A percentile compares a stretch with the other conserved stretches of the same genome.
Conservation (phyloP, 805 yeast species). For the Candida sanyiensis region DNA sequence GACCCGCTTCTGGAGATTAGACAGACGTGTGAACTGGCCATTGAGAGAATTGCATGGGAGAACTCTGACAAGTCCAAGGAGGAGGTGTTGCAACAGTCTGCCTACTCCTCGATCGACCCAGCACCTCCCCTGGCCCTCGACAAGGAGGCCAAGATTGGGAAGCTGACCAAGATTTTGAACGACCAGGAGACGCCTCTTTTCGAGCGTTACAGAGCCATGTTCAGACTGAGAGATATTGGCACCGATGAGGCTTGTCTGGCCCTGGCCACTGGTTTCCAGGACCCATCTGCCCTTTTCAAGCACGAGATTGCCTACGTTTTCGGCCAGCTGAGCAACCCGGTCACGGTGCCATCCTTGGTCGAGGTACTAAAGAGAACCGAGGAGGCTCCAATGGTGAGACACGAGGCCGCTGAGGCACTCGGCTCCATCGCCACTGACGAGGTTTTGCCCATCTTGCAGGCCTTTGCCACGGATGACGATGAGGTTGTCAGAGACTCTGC, state of each 20-base stretch:
- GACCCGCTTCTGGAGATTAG: slow-evolving; percentile 87
- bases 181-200: slow-evolving; percentile 76
- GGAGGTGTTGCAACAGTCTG: slow-evolving; percentile 69
- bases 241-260: slow-evolving; percentile 91
- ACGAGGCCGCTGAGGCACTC: slow-evolving; percentile 98
- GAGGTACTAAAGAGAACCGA: slow-evolving; percentile 68
- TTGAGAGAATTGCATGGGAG: slow-evolving; percentile 93
- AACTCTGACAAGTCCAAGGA: slow-evolving; percentile 56
- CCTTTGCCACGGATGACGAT: slow-evolving; percentile 74
- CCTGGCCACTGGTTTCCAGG: slow-evolving; percentile 82
- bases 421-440: slow-evolving; percentile 97
- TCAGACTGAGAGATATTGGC: slow-evolving; percentile 91
- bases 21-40: slow-evolving; percentile 96
- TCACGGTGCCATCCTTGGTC: slow-evolving; percentile 80
- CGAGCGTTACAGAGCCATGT: slow-evolving; percentile 97
- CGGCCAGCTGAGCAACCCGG: slow-evolving; percentile 94
- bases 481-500: slow-evolving; percentile 95
- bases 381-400: slow-evolving; percentile 99
- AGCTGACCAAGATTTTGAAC: slow-evolving; percentile 63
- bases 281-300: slow-evolving; percentile 88
- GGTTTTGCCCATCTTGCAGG: slow-evolving; percentile 79
- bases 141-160: slow-evolving; percentile 53
- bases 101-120: slow-evolving; percentile 89
- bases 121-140: slow-evolving; percentile 92
- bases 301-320: slow-evolving; percentile 98